These are phyloP conservation scores for Primulina eburnea DNA, from an alignment of 257 asterid genomes.

Conservation along the genomic window DNA sequence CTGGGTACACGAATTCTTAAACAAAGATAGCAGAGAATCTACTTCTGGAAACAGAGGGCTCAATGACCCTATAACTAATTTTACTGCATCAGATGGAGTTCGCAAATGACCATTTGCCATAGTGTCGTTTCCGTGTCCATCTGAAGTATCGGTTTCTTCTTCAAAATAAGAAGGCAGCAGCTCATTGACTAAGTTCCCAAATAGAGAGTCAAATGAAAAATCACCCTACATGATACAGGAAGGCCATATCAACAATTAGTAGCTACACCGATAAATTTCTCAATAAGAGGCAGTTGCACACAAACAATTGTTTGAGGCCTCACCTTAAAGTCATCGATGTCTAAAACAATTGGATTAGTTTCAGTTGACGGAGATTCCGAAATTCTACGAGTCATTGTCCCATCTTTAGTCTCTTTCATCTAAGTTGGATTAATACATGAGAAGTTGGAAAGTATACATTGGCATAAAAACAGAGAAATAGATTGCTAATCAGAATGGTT, in stretches of 20 bases:
- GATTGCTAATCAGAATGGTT: slow-evolving; percentile 15
- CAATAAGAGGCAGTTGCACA: slow-evolving; percentile 7
- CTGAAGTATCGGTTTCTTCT: slow-evolving; percentile 62
- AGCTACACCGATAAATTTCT: slow-evolving; percentile 24
- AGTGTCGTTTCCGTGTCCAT: slow-evolving; percentile 63
- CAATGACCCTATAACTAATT: slow-evolving; percentile 44
- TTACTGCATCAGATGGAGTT: slow-evolving; percentile 60
- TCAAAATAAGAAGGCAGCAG: slow-evolving; percentile 84
- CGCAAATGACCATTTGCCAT: slow-evolving; percentile 73
- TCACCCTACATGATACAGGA: slow-evolving; percentile 61
- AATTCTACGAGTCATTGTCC: slow-evolving; percentile 44
- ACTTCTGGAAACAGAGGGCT: slow-evolving; percentile 92
- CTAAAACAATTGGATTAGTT: slow-evolving; percentile 74
- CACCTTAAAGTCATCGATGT: slow-evolving; percentile 93
- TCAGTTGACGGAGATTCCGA: slow-evolving; percentile 59
- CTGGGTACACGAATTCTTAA: slow-evolving; percentile 78
- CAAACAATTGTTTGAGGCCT: slow-evolving; percentile 22
- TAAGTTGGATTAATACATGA: slow-evolving; percentile 34
- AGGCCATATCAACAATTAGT: slow-evolving; percentile 21
- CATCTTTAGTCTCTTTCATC: slow-evolving; percentile 79
- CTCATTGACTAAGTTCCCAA: slow-evolving; percentile 87
- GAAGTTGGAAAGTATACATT: slow-evolving; percentile 20
- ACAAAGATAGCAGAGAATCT: slow-evolving; percentile 77
- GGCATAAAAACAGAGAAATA: slow-evolving; percentile 9
- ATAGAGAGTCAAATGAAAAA: slow-evolving; percentile 90